phyloP scores from a whole-genome alignment of 192 early-diverging fungal genomes.

The Backusella liffmaniae region DNA sequence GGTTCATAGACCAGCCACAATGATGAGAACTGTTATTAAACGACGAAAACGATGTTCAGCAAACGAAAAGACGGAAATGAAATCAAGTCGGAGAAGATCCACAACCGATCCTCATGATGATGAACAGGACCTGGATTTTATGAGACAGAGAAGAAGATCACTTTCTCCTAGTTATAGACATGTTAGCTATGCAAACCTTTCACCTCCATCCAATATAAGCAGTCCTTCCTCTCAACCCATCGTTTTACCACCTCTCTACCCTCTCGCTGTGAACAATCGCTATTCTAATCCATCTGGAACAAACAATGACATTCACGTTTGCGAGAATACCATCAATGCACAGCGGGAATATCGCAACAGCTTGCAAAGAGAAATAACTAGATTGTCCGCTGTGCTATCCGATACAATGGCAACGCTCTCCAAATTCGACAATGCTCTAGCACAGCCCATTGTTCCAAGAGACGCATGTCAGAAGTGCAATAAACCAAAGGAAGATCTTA shows the following conservation, averaged over 20 bases:
- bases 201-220: not conserved
- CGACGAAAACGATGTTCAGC: slow-evolving; percentile 53
- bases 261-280: not conserved
- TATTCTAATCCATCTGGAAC: not conserved
- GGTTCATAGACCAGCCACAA: slow-evolving; percentile 65
- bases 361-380: slow-evolving; percentile 45
- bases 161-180: slow-evolving; percentile 8
- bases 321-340: not conserved
- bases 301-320: not conserved
- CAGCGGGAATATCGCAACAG: not conserved
- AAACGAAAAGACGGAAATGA: slow-evolving; percentile 1
- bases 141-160: not conserved
- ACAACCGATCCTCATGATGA: not conserved
- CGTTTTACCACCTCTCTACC: not conserved
- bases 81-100: not conserved
- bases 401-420: slow-evolving; percentile 46
- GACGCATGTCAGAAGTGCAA: not conserved
- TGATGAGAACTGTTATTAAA: slow-evolving; percentile 71
- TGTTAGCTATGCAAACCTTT: not conserved
- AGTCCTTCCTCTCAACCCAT: slow-evolving; percentile 4
- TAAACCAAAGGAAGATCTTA: not conserved
- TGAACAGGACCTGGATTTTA: not conserved
- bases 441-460: not conserved
- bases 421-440: slow-evolving; percentile 36
- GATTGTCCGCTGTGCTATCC: slow-evolving; percentile 45